Base-by-base conservation (phyloP, 768 basidiomycete genomes). In the Mycena venus region DNA sequence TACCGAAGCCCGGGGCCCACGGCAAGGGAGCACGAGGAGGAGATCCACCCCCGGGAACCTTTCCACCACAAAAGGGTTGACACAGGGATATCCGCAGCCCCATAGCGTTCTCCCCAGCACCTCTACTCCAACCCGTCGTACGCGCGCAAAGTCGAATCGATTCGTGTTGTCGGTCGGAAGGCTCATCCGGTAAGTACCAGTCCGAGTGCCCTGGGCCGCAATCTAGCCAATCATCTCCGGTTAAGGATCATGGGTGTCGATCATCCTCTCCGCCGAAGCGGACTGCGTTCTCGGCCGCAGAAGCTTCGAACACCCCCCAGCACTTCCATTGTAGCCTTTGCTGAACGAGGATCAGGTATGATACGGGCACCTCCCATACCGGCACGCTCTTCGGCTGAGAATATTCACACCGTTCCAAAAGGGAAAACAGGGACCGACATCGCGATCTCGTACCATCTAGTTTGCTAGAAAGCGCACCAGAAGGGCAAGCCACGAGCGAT, bases 221-320 rank as follows among this genome's bases (percentile, higher is more conserved):
- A 36, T 65, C 64, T 65, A 65, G 10, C 64, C 49, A 65, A 53
- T 65, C 49, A 65, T 53, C 47, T 65, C 64, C 64, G 21, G 61
- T 8, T 12, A 49, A 64, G 63, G 63, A 64, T 64, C 63, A 64
- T 64, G 47, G 47, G 63, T 64, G 63, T 64, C 63, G 63, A 64
- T 11, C 11, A 23, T 25, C 47, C 47, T 64, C 63, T 51, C 47
- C 63, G 63, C 63, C 47, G 63, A 49, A 51, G 49, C 63, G 63
- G 32, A 51, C 47, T 32, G 15, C 63, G 42, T 36, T 21, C 47
- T 47, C 61, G 47, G 63, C 23, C 42, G 63, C 32, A 32, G 32
- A 64, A 64, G 63, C 31, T 64, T 51, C 49, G 51, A 51, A n/a
- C 44, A n/a, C 55, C 63, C 49, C 63, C 63, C 63, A 25, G 49